Percentiles rank a stretch among this genome's conserved stretches.
Conservation (phyloP, 495 filamentous ascomycete genomes). For the Aspergillus egyptiacus region DNA sequence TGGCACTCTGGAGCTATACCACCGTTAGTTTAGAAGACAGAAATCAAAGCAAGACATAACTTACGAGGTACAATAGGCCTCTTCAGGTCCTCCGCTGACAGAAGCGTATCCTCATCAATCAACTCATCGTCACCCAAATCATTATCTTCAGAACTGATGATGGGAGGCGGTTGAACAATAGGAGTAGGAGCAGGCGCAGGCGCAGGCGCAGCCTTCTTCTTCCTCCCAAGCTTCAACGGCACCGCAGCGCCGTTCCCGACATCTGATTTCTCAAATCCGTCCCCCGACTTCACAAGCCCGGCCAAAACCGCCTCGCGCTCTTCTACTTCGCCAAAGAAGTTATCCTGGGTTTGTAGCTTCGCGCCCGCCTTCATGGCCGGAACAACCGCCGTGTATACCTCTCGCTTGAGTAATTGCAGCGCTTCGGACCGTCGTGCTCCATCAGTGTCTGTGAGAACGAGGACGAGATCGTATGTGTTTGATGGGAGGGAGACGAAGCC, state of each 20-base stretch:
- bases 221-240: constrained; percentile 63
- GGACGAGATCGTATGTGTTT: constrained; percentile 73
- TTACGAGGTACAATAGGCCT: constrained; percentile 69
- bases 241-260: constrained; percentile 57
- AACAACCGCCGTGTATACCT: constrained; percentile 62
- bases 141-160: constrained; percentile 25
- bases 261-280: constrained; percentile 68
- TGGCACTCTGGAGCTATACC: constrained; percentile 69
- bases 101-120: constrained; percentile 82
- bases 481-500: constrained; percentile 74
- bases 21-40: not conserved
- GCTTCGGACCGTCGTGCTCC: constrained; percentile 54
- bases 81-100: constrained; percentile 75
- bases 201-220: constrained; percentile 37
- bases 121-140: constrained; percentile 62
- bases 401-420: constrained; percentile 54
- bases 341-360: constrained; percentile 63
- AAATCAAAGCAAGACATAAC: constrained; percentile 24
- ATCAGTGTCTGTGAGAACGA: constrained; percentile 76
- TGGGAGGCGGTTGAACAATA: constrained; percentile 3
- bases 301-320: constrained; percentile 71
- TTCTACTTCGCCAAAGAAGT: constrained; percentile 43
- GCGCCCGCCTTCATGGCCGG: constrained; percentile 66
- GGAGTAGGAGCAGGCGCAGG: not conserved
- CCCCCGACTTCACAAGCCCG: constrained; percentile 60